Base-by-base conservation (phyloP, 1,284 basidiomycete species). In the Ganoderma leucocontextum region DNA sequence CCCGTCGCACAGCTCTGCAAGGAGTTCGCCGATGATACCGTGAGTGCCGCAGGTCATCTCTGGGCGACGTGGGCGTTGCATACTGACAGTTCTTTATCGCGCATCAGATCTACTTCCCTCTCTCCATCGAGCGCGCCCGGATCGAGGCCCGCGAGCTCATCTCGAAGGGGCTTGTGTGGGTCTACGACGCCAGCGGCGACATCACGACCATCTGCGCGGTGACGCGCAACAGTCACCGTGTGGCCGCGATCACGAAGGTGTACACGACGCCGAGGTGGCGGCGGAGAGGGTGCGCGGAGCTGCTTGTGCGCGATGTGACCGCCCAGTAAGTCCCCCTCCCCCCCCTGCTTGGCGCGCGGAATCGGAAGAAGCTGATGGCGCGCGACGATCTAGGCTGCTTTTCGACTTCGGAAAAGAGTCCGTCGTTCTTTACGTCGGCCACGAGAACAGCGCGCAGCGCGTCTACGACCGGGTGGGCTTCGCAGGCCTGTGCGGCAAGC, bases 391-490 rank as follows among this genome's bases (percentile, higher is more conserved):
- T 76, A 82, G 80, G 60, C 73, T 81, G 62, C 73, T 82, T 65
- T 76, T 79, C 72, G 77, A 78, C 62, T 79, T 77, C 66, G 76
- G 78, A 22, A 84, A 82, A 71, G 76, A 81, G 52, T 77, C 70
- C 61, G 85, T 86, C 22, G 83, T 85, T 13, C 79, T 87, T 49
- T 86, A 86, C 71, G 85, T 86, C 53, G 83, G 83, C 2, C 80
- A 82, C 73, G 79, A 80, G 62, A 87, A 86, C 73, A 81, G 77
- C 66, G 85, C 84, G 29, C 80, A 82, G 67, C 80, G 80, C 71
- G 82, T 86, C 57, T 87, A 87, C 69, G 81, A 84, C 66, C 83
- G 83, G 35, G 80, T 86, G 47, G 85, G 85, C 15, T 87, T 84
- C 72, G 78, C 77, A 36, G 84, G 84, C 55, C 73, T 85, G 57